Evolutionary conservation across 257 asterid genomes (phyloP).

Genomic region (Nyctanthes arbortristis): DNA sequence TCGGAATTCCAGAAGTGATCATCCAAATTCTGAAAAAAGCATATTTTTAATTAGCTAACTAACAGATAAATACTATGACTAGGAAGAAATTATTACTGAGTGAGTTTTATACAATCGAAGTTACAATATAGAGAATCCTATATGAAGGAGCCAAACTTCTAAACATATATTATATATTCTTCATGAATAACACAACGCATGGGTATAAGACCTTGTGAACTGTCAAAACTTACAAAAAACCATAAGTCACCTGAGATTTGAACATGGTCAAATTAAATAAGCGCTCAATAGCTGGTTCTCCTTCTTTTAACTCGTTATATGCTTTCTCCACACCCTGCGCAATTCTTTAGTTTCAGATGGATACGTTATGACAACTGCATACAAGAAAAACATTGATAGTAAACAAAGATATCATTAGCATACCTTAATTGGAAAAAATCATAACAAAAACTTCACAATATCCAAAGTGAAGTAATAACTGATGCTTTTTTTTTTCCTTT

Average conservation of each 20-base stretch:
- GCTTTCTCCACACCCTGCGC: slow-evolving; percentile 87
- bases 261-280: slow-evolving; percentile 64
- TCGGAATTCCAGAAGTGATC: background rate
- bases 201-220: background rate
- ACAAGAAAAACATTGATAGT: slow-evolving; percentile 35
- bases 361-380: slow-evolving; percentile 38
- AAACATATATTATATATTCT: background rate
- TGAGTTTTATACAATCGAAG: slow-evolving; percentile 3
- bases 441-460: slow-evolving; percentile 14
- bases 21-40: background rate
- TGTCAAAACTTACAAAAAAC: background rate
- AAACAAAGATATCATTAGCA: slow-evolving; percentile 24
- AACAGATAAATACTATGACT: background rate
- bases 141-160: background rate
- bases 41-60: background rate
- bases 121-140: background rate
- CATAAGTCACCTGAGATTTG: slow-evolving; percentile 53
- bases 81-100: background rate
- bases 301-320: slow-evolving; percentile 90
- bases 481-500: too few relatives aligned
- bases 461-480: background rate
- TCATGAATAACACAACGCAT: background rate
- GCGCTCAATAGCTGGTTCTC: slow-evolving; percentile 96
- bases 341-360: slow-evolving; percentile 41
- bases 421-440: slow-evolving; percentile 4